Conservation (phyloP, 352 stramenopile genomes). For the Phytophthora pini region DNA sequence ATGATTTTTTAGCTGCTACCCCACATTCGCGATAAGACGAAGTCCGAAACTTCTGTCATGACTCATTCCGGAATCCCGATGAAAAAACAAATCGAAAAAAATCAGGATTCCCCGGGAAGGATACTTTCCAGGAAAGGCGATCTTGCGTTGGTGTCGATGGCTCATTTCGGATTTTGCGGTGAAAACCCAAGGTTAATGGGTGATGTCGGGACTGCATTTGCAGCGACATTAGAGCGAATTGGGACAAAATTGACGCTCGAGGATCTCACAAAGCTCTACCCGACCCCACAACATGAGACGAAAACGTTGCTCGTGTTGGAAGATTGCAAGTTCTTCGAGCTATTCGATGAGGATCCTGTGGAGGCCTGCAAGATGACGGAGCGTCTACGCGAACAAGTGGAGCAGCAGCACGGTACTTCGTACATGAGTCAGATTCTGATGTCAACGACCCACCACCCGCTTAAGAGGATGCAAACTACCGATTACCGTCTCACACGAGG, state of each 20-base stretch:
- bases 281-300: neutral
- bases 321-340: slow-evolving; percentile 23
- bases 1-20: too few relatives aligned
- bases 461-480: slow-evolving; percentile 20
- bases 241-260: slow-evolving; percentile 4
- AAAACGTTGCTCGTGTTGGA: slow-evolving; percentile 3
- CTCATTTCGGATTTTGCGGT: slow-evolving; percentile 1
- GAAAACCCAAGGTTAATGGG: slow-evolving; percentile 5
- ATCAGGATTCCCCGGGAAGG: too few relatives aligned
- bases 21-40: too few relatives aligned
- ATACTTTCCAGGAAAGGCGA: too few relatives aligned
- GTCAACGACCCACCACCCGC: slow-evolving; percentile 11
- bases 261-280: slow-evolving; percentile 15
- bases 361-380: neutral
- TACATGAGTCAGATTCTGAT: slow-evolving; percentile 10
- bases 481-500: slow-evolving; percentile 33
- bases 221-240: slow-evolving; percentile 1
- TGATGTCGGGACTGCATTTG: slow-evolving; percentile 14
- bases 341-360: slow-evolving; percentile 11
- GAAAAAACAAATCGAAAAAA: too few relatives aligned
- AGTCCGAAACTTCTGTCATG: too few relatives aligned
- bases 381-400: slow-evolving; percentile 1
- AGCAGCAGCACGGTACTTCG: slow-evolving; percentile 1
- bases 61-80: too few relatives aligned
- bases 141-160: too few relatives aligned